Evolutionary conservation across 768 basidiomycete species (phyloP), one percentile per base, ranked within the genome.

Genomic region (Suillus cothurnatus): DNA sequence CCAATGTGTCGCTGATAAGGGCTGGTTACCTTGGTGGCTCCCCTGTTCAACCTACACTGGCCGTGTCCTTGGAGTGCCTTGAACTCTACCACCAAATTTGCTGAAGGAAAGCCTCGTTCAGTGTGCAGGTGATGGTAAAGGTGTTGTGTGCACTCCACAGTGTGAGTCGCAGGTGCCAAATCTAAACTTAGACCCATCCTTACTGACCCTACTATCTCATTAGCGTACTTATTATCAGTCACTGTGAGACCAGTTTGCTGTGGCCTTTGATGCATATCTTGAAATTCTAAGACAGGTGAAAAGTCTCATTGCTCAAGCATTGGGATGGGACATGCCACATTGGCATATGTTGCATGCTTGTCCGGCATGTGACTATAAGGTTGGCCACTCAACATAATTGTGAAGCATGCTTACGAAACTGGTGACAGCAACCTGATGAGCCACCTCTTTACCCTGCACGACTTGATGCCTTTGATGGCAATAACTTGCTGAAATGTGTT

Each of bases 181-280:
- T 76, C 7, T 34, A 81, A 77, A n/a, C n/a, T n/a, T n/a, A n/a
- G n/a, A n/a, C n/a, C n/a, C n/a, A 62, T 65, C 55, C 9, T 69
- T 45, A 45, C 43, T 45, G 43, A 45, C 63, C 43, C 43, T 45
- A 45, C 43, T 45, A 21, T 6, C 43, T 50, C 4, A 71, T 69
- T 58, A 69, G 73, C 6, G 66, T 52, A 45, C n/a, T 21, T 45
- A 45, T 45, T 45, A 45, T 21, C 43, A 45, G 43, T 45, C 43
- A 21, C 43, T 45, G 21, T 21, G 43, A 11, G 43, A 45, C 0
- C 61, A 70, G 17, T 68, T 83, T 34, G 68, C 75, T 2, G 69
- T 74, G 38, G 68, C 78, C 11, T 80, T 77, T 61, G 79, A 82
- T 60, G 53, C 76, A 0, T 82, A 80, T 64, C 73, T 82, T 12